A percentile compares a stretch with the other conserved stretches of the same genome.
These are phyloP conservation scores for Phycomyces blakesleeanus DNA, from an alignment of 192 early-diverging fungal genomes.

Conservation along the genomic window DNA sequence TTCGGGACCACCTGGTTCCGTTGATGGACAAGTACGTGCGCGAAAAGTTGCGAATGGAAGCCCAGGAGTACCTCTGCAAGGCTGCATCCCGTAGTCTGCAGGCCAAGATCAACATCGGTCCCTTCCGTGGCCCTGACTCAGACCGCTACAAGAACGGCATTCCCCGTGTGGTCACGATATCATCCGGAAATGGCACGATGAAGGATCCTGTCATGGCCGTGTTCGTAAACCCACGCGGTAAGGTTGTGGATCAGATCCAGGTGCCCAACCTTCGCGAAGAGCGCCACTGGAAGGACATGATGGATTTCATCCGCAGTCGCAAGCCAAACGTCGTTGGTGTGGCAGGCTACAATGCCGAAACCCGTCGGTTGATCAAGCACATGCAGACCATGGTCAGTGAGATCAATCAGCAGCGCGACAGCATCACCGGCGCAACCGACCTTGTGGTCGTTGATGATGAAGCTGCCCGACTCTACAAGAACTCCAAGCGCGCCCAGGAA, in stretches of 20 bases:
- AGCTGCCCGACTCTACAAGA: constrained; percentile 80
- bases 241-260: constrained; percentile 57
- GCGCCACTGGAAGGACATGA: constrained; percentile 44
- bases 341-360: constrained; percentile 70
- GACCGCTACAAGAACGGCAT: constrained; percentile 31
- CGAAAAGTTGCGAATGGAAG: constrained; percentile 69
- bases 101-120: constrained; percentile 63
- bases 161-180: constrained; percentile 63
- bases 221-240: constrained; percentile 74
- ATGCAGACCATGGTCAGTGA: constrained; percentile 55
- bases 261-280: constrained; percentile 57
- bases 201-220: constrained; percentile 60
- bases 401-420: constrained; percentile 32
- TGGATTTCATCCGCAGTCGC: constrained; percentile 54
- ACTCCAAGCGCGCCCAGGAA: constrained; percentile 61
- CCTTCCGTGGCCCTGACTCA: constrained; percentile 48
- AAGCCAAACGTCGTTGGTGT: constrained; percentile 78
- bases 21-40: constrained; percentile 70
- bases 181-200: constrained; percentile 64
- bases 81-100: constrained; percentile 64
- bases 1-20: constrained; percentile 67
- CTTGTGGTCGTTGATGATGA: constrained; percentile 86
- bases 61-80: constrained; percentile 65
- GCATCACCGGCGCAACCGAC: constrained; percentile 27
- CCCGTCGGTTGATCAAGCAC: constrained; percentile 70